phyloP scores from a whole-genome alignment of 2,329 filamentous ascomycete species.

The Aureobasidium leucospermi region DNA sequence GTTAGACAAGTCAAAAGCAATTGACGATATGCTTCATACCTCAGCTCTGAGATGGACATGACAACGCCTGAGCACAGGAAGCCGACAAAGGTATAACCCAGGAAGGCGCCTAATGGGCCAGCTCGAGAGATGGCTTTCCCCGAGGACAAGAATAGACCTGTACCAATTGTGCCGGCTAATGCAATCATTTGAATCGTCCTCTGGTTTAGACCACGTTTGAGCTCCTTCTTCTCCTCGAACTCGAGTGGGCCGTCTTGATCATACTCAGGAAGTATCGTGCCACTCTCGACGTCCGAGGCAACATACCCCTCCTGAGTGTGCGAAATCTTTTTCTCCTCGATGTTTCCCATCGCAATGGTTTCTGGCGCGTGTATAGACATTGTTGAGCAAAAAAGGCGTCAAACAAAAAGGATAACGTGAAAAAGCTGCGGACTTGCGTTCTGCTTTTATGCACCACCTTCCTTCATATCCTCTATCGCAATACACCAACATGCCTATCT shows the following conservation, averaged over 20 bases:
- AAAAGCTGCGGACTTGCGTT: background rate
- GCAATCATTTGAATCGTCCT: slow-evolving; percentile 56
- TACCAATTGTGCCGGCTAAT: slow-evolving; percentile 49
- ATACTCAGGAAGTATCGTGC: background rate
- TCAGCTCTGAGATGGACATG: slow-evolving; percentile 58
- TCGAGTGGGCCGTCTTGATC: background rate
- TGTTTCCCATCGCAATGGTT: background rate
- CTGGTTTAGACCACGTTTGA: slow-evolving; percentile 41
- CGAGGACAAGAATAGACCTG: background rate
- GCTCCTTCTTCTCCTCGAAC: slow-evolving; percentile 7
- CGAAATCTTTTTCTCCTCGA: background rate
- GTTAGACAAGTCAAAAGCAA: background rate
- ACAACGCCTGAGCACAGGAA: slow-evolving; percentile 36
- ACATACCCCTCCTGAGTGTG: background rate
- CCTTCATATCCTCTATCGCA: background rate
- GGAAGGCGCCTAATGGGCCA: slow-evolving; percentile 2
- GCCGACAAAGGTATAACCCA: slow-evolving; percentile 1
- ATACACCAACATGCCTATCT: background rate
- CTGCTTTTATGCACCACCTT: background rate
- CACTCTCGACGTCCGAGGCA: background rate
- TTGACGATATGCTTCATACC: slow-evolving; percentile 16
- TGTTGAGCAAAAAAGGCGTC: background rate
- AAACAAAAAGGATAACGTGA: background rate
- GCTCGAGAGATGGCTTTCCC: background rate
- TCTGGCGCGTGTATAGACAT: slow-evolving; percentile 1